phyloP scores from a whole-genome alignment of 345 rosid species.

The Salix udensis region DNA sequence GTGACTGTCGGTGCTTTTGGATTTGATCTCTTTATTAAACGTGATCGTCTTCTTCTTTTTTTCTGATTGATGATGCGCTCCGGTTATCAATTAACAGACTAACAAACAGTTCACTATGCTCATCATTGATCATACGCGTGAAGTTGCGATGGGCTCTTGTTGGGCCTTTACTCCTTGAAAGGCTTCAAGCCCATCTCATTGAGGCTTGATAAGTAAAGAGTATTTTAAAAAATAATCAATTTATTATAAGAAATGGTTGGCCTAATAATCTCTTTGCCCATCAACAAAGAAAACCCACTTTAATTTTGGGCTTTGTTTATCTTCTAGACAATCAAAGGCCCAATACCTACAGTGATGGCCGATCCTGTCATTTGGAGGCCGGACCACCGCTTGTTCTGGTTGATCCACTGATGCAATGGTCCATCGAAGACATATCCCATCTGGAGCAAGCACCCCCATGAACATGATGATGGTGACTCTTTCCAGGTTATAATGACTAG shows the following conservation, averaged over 20 bases:
- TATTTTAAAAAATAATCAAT: too few relatives aligned
- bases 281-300: neutral
- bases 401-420: too few relatives aligned
- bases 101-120: neutral
- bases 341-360: neutral
- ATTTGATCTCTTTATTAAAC: neutral
- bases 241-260: neutral
- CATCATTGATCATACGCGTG: neutral
- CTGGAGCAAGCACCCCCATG: neutral
- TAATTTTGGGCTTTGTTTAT: neutral
- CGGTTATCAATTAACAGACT: neutral
- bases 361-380: too few relatives aligned
- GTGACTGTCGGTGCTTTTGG: neutral
- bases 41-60: neutral
- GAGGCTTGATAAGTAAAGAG: neutral
- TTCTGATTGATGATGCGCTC: neutral
- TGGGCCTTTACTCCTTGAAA: neutral
- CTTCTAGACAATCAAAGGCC: neutral
- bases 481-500: neutral
- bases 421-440: neutral
- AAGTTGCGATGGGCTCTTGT: neutral
- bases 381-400: too few relatives aligned
- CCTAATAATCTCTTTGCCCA: neutral
- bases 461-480: neutral
- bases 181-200: neutral